phyloP scores from a whole-genome alignment of 352 stramenopile species.

The Phytophthora kernoviae region DNA sequence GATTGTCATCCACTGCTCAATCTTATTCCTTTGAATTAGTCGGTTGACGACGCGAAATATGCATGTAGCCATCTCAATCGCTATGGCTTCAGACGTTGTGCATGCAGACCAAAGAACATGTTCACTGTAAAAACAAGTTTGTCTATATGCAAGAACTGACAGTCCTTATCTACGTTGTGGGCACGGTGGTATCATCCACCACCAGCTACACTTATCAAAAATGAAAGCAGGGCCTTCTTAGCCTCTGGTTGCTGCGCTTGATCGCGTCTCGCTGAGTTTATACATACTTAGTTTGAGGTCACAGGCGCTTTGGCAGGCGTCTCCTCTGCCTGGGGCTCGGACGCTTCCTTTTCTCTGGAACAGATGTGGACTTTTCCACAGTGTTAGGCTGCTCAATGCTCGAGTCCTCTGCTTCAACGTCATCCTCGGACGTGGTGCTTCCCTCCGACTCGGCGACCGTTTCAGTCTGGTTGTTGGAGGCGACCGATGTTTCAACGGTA shows the following conservation, averaged over 20 bases:
- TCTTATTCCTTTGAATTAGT: too few relatives aligned
- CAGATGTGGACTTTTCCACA: slow-evolving; percentile 16
- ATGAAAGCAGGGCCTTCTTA: slow-evolving; percentile 15
- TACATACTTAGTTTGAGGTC: slow-evolving; percentile 32
- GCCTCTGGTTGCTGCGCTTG: slow-evolving; percentile 9
- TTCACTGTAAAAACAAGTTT: slow-evolving; percentile 1
- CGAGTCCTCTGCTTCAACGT: slow-evolving; percentile 25
- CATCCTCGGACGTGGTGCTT: slow-evolving; percentile 36
- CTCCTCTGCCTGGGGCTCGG: slow-evolving; percentile 16
- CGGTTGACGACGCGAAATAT: too few relatives aligned
- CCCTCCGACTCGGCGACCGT: slow-evolving; percentile 21
- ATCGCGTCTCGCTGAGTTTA: slow-evolving; percentile 19
- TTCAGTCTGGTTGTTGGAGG: slow-evolving; percentile 20
- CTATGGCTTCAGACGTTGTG: too few relatives aligned
- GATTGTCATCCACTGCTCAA: neutral
- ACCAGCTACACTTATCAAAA: slow-evolving; percentile 17
- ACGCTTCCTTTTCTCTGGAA: slow-evolving; percentile 29
- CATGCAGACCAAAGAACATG: neutral
- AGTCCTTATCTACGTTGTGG: slow-evolving; percentile 31
- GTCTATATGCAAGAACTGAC: slow-evolving; percentile 33
- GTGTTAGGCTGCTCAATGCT: slow-evolving; percentile 19
- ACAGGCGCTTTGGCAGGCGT: slow-evolving; percentile 13
- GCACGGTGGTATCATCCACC: neutral
- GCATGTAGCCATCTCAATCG: neutral
- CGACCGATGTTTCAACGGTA: neutral